Percentiles rank a stretch among this genome's conserved stretches.
phyloP scores from a whole-genome alignment of 2,329 filamentous ascomycete genomes.

The Ambrosiella xylebori region DNA sequence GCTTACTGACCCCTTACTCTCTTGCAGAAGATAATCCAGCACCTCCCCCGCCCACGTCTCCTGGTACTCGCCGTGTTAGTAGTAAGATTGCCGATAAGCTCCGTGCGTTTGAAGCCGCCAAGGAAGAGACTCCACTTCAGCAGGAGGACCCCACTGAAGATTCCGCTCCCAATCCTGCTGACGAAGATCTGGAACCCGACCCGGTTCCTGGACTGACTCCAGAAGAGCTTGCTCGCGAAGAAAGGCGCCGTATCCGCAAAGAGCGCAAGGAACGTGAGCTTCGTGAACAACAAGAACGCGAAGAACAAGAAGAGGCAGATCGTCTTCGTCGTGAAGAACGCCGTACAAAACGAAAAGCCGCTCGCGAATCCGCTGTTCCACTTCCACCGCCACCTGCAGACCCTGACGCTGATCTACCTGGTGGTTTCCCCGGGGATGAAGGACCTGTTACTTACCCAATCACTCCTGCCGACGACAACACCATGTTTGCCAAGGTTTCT shows the following conservation, averaged over 20 bases:
- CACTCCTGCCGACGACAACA: conserved; percentile 27
- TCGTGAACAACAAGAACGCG: conserved; percentile 6
- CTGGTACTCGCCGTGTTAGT: conserved; percentile 4
- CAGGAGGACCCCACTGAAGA: neutral
- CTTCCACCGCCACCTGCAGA: conserved; percentile 4
- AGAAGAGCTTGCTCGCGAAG: conserved; percentile 8
- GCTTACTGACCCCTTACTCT: neutral
- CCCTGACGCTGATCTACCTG: conserved; percentile 28
- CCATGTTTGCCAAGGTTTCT: conserved; percentile 27
- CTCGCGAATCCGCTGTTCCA: neutral
- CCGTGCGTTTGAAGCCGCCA: conserved; percentile 34
- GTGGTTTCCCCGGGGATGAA: conserved; percentile 39
- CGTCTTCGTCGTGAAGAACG: conserved; percentile 2
- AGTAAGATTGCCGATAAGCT: conserved; percentile 40
- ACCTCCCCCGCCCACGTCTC: neutral
- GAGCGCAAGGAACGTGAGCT: conserved; percentile 8
- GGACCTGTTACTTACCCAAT: conserved; percentile 13
- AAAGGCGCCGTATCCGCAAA: conserved; percentile 10
- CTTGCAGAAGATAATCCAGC: neutral
- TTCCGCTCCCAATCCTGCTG: conserved; percentile 1
- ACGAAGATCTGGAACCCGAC: neutral
- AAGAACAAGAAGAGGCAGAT: conserved; percentile 7
- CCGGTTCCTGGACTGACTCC: neutral
- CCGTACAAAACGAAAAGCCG: conserved; percentile 4
- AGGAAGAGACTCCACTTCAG: conserved; percentile 21